Conservation (phyloP, 2,329 filamentous ascomycete species). For the Claviceps monticola region DNA sequence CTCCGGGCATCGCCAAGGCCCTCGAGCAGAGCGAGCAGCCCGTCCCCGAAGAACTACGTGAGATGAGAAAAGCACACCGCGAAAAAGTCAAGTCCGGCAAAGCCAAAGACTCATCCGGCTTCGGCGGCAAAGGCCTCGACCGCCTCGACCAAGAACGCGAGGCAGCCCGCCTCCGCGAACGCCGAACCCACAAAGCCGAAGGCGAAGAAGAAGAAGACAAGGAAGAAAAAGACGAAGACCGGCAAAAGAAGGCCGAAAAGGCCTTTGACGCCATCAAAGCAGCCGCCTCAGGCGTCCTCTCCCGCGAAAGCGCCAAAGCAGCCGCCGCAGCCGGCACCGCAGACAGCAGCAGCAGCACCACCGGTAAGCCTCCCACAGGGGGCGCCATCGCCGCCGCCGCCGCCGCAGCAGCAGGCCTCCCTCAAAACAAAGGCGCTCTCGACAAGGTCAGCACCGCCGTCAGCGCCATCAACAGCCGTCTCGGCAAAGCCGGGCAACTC, state of each 20-base stretch:
- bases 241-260: conserved; percentile 57
- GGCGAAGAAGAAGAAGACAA: conserved; percentile 71
- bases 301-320: conserved; percentile 35
- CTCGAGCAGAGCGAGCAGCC: conserved; percentile 82
- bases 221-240: conserved; percentile 64
- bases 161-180: conserved; percentile 70
- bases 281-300: conserved; percentile 42
- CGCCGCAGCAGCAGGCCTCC: conserved; percentile 39
- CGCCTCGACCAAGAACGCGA: conserved; percentile 84
- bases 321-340: conserved; percentile 14
- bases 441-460: conserved; percentile 86
- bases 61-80: conserved; percentile 59
- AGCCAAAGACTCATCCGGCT: conserved; percentile 78
- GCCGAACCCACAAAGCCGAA: conserved; percentile 80
- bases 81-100: conserved; percentile 90
- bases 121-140: conserved; percentile 89
- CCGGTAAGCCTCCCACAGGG: background rate
- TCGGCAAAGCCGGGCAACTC: conserved; percentile 80
- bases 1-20: conserved; percentile 78
- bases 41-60: conserved; percentile 54
- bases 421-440: conserved; percentile 48
- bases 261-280: conserved; percentile 52
- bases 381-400: conserved; percentile 15
- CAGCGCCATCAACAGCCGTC: conserved; percentile 76
- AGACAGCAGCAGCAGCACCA: conserved; percentile 7